A percentile compares a stretch with the other conserved stretches of the same genome.
Evolutionary conservation across 1,284 basidiomycete genomes (phyloP).

Genomic region (Tetrapyrgos nigripes): DNA sequence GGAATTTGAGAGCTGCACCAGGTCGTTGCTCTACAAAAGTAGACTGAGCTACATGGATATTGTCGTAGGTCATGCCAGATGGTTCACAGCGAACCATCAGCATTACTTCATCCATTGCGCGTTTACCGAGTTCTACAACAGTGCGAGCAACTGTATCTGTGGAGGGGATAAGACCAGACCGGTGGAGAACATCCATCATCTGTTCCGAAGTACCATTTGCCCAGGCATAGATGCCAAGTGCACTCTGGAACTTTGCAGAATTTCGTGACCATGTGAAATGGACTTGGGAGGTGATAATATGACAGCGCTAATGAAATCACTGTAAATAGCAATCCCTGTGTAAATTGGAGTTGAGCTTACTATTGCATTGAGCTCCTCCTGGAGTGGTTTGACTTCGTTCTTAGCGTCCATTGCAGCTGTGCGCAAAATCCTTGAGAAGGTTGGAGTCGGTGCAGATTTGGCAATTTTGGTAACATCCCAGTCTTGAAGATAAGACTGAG

Average conservation of each 20-base stretch:
- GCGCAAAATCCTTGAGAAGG: too few relatives aligned
- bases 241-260: conserved; percentile 5
- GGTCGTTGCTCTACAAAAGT: conserved; percentile 34
- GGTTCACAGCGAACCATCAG: conserved; percentile 10
- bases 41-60: conserved; percentile 37
- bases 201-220: conserved; percentile 23
- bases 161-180: conserved; percentile 23
- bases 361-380: too few relatives aligned
- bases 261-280: conserved; percentile 1
- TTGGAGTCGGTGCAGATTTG: too few relatives aligned
- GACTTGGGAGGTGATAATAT: background rate
- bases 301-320: background rate
- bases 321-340: background rate
- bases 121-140: conserved; percentile 19
- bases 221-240: conserved; percentile 27
- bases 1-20: conserved; percentile 29
- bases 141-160: conserved; percentile 24
- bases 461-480: too few relatives aligned
- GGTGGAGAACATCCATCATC: conserved; percentile 27
- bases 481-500: too few relatives aligned
- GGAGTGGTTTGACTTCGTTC: too few relatives aligned
- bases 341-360: too few relatives aligned
- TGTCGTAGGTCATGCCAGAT: conserved; percentile 34
- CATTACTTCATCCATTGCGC: conserved; percentile 24
- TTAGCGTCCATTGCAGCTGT: too few relatives aligned